phyloP scores from a whole-genome alignment of 148 eudicot genomes.

The Suaeda aralocaspica region DNA sequence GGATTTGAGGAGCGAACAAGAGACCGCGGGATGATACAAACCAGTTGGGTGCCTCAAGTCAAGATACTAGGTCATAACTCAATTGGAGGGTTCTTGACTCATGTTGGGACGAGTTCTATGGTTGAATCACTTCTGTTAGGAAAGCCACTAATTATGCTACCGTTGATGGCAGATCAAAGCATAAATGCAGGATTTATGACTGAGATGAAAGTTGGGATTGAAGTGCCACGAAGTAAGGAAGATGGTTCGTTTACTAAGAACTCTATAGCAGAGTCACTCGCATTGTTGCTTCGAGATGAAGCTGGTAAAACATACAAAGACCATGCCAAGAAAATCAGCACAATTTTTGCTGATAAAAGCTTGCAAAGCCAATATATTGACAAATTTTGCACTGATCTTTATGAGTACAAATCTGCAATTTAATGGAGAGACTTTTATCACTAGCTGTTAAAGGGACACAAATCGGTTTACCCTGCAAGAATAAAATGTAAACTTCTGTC shows the following conservation, averaged over 20 bases:
- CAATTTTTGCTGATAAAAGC: slow-evolving; percentile 27
- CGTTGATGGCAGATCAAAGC: slow-evolving; percentile 29
- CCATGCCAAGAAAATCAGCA: slow-evolving; percentile 34
- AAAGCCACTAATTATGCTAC: slow-evolving; percentile 25
- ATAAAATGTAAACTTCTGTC: no score
- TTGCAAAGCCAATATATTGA: slow-evolving; percentile 27
- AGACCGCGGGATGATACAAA: slow-evolving; percentile 35
- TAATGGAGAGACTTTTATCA: no score
- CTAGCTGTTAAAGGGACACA: no score
- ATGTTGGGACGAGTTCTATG: slow-evolving; percentile 39
- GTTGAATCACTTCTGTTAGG: slow-evolving; percentile 34
- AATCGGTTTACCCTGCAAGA: no score
- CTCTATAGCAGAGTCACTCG: slow-evolving; percentile 34
- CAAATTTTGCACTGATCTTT: no score
- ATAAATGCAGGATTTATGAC: slow-evolving; percentile 31
- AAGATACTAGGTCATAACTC: slow-evolving; percentile 42
- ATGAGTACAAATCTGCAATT: no score
- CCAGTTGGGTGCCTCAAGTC: slow-evolving; percentile 53
- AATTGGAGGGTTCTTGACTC: slow-evolving; percentile 43
- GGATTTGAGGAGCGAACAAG: slow-evolving; percentile 44
- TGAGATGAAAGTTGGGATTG: slow-evolving; percentile 26
- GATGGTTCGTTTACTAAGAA: slow-evolving; percentile 35
- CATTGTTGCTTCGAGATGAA: slow-evolving; percentile 25
- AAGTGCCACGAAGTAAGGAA: slow-evolving; percentile 27
- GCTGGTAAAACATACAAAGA: no score